Percentiles rank a stretch among this genome's conserved stretches.
Evolutionary conservation across 108 stramenopile species (phyloP).

Genomic region (Thalassiosira profunda): DNA sequence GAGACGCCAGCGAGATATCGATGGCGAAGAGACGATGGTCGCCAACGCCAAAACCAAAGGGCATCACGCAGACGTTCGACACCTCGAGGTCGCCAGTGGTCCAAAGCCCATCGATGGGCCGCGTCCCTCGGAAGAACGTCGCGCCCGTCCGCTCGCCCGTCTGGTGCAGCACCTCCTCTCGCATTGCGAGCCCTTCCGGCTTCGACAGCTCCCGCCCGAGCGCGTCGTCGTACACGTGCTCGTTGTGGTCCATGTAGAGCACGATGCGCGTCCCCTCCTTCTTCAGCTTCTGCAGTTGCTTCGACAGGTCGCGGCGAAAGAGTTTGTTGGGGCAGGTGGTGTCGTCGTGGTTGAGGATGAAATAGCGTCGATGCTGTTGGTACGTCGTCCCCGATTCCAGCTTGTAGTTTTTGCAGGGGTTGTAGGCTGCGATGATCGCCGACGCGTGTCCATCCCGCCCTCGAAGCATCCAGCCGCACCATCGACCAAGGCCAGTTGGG

Average conservation of each 20-base stretch:
- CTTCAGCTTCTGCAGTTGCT: not conserved
- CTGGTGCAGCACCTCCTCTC: not conserved
- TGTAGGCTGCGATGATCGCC: slow-evolving; percentile 4
- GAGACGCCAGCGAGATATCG: not conserved
- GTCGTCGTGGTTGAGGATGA: not conserved
- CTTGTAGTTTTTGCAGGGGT: slow-evolving; percentile 8
- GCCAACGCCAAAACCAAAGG: slow-evolving; percentile 12
- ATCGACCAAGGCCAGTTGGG: slow-evolving; percentile 10
- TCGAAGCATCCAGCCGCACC: not conserved
- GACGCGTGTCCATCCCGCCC: slow-evolving; percentile 1
- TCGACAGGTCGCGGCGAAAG: slow-evolving; percentile 10
- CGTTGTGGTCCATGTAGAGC: slow-evolving; percentile 17
- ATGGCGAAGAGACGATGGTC: slow-evolving; percentile 4
- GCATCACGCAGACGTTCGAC: slow-evolving; percentile 11
- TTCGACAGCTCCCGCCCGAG: slow-evolving; percentile 4
- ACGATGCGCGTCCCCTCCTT: slow-evolving; percentile 9
- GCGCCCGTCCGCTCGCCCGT: slow-evolving; percentile 1
- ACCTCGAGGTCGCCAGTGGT: not conserved
- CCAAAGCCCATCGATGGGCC: slow-evolving; percentile 22
- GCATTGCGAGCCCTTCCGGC: not conserved
- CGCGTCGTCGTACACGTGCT: slow-evolving; percentile 1
- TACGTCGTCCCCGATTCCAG: not conserved
- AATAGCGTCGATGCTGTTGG: slow-evolving; percentile 18
- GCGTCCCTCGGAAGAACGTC: slow-evolving; percentile 15
- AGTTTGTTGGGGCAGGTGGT: not conserved